Evolutionary conservation across 2,329 filamentous ascomycete species (phyloP), one percentile per base, ranked within the genome.

Genomic region (Graphiopsis chlorocephala): DNA sequence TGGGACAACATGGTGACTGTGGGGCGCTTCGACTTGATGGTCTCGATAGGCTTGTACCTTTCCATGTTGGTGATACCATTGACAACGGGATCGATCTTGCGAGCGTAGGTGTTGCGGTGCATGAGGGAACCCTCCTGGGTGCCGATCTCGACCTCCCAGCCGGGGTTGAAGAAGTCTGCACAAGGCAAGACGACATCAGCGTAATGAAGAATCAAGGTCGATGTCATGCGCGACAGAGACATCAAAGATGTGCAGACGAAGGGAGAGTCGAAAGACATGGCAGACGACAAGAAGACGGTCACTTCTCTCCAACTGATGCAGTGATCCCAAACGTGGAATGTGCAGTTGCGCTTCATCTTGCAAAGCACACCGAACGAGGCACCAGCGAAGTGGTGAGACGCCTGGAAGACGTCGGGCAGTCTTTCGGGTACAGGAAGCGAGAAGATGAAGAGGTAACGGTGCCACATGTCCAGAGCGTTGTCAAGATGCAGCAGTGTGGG

Each of bases 251-350:
- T 67, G 56, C 66, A 68, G 38, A 72, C 68, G 50, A 70, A 68
- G 5, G 68, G 65, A 11, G 65, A 38, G 42, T 66, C 64, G 50
- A 68, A 65, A 29, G 64, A 68, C 63, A 66, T 64, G 10, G 66
- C 66, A 28, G 66, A 64, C 26, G 64, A 66, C 17, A 68, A 48
- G 63, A 66, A 66, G 52, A 42, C 85, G 81, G 33, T 86, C 79
- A 71, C 84, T 70, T 87, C 85, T 66, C 85, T 79, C 85, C 85
- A 88, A 52, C 82, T 83, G 67, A 88, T 87, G 20, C 84, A 84
- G 71, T 88, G 86, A 68, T 88, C 86, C 86, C 86, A 88, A 64
- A 88, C 86, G 67, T 86, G 84, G 33, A 87, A 79, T 0, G 84
- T 86, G 64, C 84, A 85, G 64, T 83, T 82, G 28, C 84, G 80